phyloP scores from a whole-genome alignment of 192 early-diverging fungal genomes.

The Endogone sp. region DNA sequence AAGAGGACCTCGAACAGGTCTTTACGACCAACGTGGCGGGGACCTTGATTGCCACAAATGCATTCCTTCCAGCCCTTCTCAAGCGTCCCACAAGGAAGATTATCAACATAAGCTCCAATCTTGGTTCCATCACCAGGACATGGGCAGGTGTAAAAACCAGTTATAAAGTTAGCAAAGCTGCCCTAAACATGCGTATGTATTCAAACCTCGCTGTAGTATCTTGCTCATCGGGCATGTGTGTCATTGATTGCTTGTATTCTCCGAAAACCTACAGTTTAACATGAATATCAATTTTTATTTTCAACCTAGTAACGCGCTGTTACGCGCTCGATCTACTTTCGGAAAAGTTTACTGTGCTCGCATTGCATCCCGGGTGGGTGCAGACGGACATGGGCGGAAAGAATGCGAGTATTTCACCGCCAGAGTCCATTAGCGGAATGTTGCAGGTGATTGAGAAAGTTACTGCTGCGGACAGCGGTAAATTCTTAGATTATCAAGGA shows the following conservation, averaged over 20 bases:
- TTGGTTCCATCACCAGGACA: slow-evolving; percentile 14
- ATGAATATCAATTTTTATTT: too few relatives aligned
- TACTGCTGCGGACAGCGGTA: slow-evolving; percentile 6
- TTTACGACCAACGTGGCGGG: slow-evolving; percentile 27
- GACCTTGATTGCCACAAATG: slow-evolving; percentile 5
- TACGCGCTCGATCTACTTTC: not conserved
- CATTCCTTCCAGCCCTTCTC: slow-evolving; percentile 6
- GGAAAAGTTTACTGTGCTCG: not conserved
- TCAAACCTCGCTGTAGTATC: not conserved
- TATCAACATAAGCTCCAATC: slow-evolving; percentile 25
- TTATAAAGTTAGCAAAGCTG: slow-evolving; percentile 22
- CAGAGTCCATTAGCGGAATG: slow-evolving; percentile 15
- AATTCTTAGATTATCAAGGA: not conserved
- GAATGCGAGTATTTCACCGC: slow-evolving; percentile 1
- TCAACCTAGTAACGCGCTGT: too few relatives aligned
- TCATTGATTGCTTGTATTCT: too few relatives aligned
- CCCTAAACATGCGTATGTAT: slow-evolving; percentile 17
- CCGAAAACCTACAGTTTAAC: too few relatives aligned
- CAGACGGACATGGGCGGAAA: slow-evolving; percentile 19
- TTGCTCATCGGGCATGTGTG: not conserved
- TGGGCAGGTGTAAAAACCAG: not conserved
- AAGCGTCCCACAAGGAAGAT: slow-evolving; percentile 16
- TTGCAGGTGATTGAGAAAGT: slow-evolving; percentile 1
- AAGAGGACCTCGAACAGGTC: slow-evolving; percentile 9
- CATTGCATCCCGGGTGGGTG: not conserved